phyloP scores from a whole-genome alignment of 148 eudicot species.

The Diospyros kaki region DNA sequence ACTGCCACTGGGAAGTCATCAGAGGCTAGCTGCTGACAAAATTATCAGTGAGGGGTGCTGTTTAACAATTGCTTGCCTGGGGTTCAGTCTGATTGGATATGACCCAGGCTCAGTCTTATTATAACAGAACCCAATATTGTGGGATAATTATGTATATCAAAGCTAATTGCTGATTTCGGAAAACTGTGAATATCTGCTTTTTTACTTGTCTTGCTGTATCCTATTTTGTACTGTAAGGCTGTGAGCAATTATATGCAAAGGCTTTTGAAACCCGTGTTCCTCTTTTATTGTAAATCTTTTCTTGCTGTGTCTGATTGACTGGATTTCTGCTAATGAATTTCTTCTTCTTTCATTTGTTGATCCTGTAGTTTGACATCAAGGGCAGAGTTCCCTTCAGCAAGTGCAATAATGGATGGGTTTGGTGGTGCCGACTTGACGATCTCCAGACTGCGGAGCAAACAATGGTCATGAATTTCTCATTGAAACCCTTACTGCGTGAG shows the following conservation, averaged over 20 bases:
- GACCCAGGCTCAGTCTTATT: too few relatives aligned
- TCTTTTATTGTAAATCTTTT: neutral
- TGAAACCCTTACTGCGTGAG: neutral
- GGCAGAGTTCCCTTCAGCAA: constrained; percentile 73
- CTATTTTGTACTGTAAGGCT: neutral
- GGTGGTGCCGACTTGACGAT: constrained; percentile 78
- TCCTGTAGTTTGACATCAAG: constrained; percentile 56
- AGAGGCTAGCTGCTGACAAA: too few relatives aligned
- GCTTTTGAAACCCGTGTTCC: neutral
- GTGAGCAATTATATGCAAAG: neutral
- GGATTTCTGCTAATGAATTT: neutral
- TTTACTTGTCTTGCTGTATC: neutral
- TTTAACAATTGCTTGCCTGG: neutral
- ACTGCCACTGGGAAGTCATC: too few relatives aligned
- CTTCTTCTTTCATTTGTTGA: neutral
- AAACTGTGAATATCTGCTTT: neutral
- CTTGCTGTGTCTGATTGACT: neutral
- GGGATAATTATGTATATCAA: neutral
- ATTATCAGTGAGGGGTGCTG: neutral
- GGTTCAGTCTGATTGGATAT: too few relatives aligned
- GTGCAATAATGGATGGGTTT: constrained; percentile 72
- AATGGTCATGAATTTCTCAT: constrained; percentile 20
- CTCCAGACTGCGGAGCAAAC: constrained; percentile 46
- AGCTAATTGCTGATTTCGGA: neutral
- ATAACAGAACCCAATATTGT: neutral